Percentiles rank a stretch among this genome's conserved stretches.
Conservation (phyloP, 1,139 yeast species). For the Hansenula sp. region DNA sequence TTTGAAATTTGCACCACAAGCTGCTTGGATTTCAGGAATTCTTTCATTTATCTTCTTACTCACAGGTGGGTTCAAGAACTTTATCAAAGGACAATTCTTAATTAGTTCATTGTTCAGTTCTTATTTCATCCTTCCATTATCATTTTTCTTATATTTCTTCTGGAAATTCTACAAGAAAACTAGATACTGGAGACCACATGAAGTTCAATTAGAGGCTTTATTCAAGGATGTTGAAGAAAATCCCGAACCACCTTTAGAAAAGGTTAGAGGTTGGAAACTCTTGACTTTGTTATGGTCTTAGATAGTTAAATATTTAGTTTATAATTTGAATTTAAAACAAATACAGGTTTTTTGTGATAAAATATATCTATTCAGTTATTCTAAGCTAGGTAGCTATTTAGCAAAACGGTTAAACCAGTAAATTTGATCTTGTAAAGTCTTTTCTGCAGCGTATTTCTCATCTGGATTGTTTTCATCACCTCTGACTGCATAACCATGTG, state of each 20-base stretch:
- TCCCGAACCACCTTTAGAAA: constrained; percentile 30
- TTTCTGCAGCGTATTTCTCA: constrained; percentile 63
- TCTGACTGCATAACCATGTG: constrained; percentile 71
- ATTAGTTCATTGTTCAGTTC: constrained; percentile 33
- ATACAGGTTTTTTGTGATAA: too few species aligned
- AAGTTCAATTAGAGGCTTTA: constrained; percentile 31
- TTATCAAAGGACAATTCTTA: constrained; percentile 32
- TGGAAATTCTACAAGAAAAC: constrained; percentile 31
- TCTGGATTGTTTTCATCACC: constrained; percentile 58
- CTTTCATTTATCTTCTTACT: constrained; percentile 30
- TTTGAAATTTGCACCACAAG: constrained; percentile 15
- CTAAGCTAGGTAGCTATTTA: too few species aligned
- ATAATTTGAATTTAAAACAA: too few species aligned
- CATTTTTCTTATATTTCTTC: constrained; percentile 24
- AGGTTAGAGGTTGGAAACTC: constrained; percentile 19
- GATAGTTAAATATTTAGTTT: too few species aligned
- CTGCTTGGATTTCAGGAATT: constrained; percentile 35
- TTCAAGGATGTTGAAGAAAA: constrained; percentile 33
- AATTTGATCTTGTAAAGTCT: constrained; percentile 53
- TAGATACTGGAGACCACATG: constrained; percentile 26
- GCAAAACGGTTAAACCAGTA: constrained; percentile 39
- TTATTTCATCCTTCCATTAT: constrained; percentile 36
- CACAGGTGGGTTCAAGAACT: constrained; percentile 38
- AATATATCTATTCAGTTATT: background rate
- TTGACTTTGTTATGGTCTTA: constrained; percentile 16